Conservation (phyloP, 352 stramenopile species). For the Phytophthora macrochlamydospora region DNA sequence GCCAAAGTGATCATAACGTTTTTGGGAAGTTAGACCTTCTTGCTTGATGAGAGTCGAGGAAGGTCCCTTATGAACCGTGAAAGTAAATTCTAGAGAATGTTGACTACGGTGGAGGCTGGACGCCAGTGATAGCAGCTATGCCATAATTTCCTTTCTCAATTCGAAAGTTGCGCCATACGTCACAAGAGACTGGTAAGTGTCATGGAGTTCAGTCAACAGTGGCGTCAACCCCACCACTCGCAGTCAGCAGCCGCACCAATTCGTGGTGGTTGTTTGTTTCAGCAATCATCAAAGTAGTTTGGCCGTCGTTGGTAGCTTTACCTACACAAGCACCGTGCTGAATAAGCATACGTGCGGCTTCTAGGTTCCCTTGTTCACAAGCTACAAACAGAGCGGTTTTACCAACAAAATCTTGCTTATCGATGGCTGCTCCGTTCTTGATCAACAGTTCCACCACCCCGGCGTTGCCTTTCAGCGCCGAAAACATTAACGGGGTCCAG, state of each 20-base stretch:
- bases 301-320: not conserved
- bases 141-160: no score
- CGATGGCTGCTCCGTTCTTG: not conserved
- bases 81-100: no score
- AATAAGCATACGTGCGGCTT: not conserved
- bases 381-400: not conserved
- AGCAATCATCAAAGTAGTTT: not conserved
- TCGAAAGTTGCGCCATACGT: no score
- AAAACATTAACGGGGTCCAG: not conserved
- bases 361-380: not conserved
- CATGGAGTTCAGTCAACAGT: no score
- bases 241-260: not conserved
- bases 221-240: no score
- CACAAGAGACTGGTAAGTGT: no score
- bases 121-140: no score
- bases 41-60: no score
- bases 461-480: not conserved
- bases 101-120: no score
- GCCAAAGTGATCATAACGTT: no score
- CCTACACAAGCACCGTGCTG: not conserved
- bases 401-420: not conserved
- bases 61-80: no score
- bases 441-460: not conserved
- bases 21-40: no score
- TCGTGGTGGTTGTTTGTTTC: not conserved